These are phyloP conservation scores for Nadsonia commutata DNA, from an alignment of 1,139 yeast species.

Conservation along the genomic window DNA sequence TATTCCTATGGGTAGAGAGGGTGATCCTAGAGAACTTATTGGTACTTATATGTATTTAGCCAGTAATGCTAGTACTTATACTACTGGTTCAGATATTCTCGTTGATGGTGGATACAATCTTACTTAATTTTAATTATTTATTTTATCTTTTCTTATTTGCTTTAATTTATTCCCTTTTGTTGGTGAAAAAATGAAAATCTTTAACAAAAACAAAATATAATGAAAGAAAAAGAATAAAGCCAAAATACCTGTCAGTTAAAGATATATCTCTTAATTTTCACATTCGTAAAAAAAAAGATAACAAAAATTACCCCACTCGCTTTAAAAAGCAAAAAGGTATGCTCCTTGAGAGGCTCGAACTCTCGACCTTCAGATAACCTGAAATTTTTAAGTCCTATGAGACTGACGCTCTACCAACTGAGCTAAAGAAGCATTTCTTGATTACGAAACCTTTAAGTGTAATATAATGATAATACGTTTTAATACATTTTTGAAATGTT, in stretches of 20 bases:
- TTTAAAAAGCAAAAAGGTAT: no score
- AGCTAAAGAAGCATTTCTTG: not conserved
- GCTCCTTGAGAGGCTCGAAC: not conserved
- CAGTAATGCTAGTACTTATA: constrained; percentile 59
- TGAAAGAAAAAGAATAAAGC: no score
- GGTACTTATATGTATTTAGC: constrained; percentile 75
- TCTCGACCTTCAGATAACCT: not conserved
- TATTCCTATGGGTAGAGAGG: constrained; percentile 50
- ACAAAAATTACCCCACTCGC: no score
- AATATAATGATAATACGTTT: no score
- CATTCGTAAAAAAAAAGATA: no score
- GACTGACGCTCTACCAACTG: constrained; percentile 1
- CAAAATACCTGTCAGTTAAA: no score
- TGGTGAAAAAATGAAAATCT: no score
- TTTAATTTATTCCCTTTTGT: not conserved
- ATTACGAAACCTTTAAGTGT: no score
- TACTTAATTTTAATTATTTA: not conserved
- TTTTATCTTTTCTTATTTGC: not conserved
- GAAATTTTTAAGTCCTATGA: not conserved
- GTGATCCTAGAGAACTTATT: constrained; percentile 54
- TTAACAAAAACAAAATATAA: no score
- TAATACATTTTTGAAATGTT: no score
- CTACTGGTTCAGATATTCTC: constrained; percentile 62
- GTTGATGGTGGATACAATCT: constrained; percentile 64
- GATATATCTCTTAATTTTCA: no score